Evolutionary conservation across 257 asterid genomes (phyloP).

Genomic region (Nicotiana sylvestris): DNA sequence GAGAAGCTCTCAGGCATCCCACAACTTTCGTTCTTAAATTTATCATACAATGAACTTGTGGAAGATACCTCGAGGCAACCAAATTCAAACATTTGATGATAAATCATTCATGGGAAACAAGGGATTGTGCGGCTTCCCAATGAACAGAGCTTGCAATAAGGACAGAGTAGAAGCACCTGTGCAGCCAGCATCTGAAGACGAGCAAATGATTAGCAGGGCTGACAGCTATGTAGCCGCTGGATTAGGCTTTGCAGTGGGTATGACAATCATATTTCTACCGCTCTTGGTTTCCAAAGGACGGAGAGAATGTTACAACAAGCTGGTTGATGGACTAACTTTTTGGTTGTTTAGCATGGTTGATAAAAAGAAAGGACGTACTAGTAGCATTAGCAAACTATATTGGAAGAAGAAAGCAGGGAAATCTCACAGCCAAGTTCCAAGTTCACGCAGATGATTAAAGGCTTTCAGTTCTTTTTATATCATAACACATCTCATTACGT

Average conservation of each 20-base stretch:
- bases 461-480: neutral
- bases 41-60: conserved; percentile 30
- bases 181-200: conserved; percentile 2
- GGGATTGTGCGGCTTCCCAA: conserved; percentile 25
- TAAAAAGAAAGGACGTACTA: neutral
- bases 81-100: conserved; percentile 27
- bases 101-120: conserved; percentile 26
- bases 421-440: neutral
- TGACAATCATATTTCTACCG: conserved; percentile 9
- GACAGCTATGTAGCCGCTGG: conserved; percentile 22
- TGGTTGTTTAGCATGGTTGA: neutral
- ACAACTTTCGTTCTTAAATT: conserved; percentile 30
- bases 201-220: neutral
- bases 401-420: neutral
- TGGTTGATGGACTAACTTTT: conserved; percentile 5
- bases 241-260: conserved; percentile 17
- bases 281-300: neutral
- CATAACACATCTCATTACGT: neutral
- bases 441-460: neutral
- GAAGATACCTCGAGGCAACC: conserved; percentile 34
- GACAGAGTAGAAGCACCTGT: neutral
- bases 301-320: conserved; percentile 10
- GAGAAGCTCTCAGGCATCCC: conserved; percentile 17
- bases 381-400: neutral
- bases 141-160: neutral